Evolutionary conservation across 2,329 filamentous ascomycete species (phyloP).

Genomic region (Claviceps maximensis): DNA sequence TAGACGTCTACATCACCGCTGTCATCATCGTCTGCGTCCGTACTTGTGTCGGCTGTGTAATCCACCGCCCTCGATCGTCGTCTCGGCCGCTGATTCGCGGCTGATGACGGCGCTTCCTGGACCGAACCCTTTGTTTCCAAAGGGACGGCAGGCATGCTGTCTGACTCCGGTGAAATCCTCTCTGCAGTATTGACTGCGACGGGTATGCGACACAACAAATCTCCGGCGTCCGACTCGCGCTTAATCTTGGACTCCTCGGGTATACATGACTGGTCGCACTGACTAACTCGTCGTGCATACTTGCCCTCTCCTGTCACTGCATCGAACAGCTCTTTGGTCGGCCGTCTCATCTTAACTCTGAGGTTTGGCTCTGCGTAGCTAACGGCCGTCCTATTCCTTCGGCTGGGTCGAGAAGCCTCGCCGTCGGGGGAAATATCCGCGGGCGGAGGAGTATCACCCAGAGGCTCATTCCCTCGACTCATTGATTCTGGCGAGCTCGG

Average conservation of each 20-base stretch:
- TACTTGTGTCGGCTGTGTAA: slow-evolving; percentile 1
- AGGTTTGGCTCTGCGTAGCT: slow-evolving; percentile 77
- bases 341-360: slow-evolving; percentile 70
- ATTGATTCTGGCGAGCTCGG: slow-evolving; percentile 36
- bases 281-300: slow-evolving; percentile 30
- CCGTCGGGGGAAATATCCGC: slow-evolving; percentile 40
- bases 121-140: slow-evolving; percentile 26
- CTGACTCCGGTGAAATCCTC: slow-evolving; percentile 8
- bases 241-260: slow-evolving; percentile 19
- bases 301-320: slow-evolving; percentile 56
- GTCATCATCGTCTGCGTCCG: slow-evolving; percentile 3
- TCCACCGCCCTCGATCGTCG: slow-evolving; percentile 18
- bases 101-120: slow-evolving; percentile 18
- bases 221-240: slow-evolving; percentile 18
- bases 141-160: slow-evolving; percentile 24
- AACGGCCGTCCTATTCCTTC: slow-evolving; percentile 53
- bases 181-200: slow-evolving; percentile 2
- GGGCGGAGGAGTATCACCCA: slow-evolving; percentile 46
- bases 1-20: slow-evolving; percentile 34
- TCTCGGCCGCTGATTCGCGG: slow-evolving; percentile 26
- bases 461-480: slow-evolving; percentile 19
- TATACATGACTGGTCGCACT: slow-evolving; percentile 12
- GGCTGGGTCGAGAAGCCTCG: slow-evolving; percentile 49
- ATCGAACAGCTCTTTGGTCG: slow-evolving; percentile 62
- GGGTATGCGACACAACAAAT: slow-evolving; percentile 19